Evolutionary conservation across 805 yeast genomes (phyloP), one percentile per base, ranked within the genome.

Genomic region (Candida germanica): DNA sequence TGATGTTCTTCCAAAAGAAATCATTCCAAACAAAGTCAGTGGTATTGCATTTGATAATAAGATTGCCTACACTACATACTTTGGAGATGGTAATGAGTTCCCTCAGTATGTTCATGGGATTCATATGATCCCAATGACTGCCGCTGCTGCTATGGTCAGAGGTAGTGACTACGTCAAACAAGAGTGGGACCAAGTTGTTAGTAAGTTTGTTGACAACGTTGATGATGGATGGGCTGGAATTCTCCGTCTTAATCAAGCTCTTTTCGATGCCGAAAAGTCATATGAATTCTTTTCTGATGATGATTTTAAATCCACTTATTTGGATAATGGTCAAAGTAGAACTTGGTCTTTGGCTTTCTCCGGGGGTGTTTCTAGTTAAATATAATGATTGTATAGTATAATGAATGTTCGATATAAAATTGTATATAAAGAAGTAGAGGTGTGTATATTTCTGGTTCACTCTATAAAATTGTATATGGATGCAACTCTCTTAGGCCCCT

Each of bases 11-110:
- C 87, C 87, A 14, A 32, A 61, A 6, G 54, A 62, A 22, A 70
- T 78, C 44, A 65, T 77, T 35, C 66, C 66, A 10, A 83, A 83
- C 56, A 80, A 76, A 52, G 87, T 82, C 3, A 70, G 83, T 21
- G 93, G 91, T 36, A 83, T 83, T 21, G 49, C 77, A 33, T 83
- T 79, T 53, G 88, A 83, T 46, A 82, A 83, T 56, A 83, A 83
- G 51, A 56, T 80, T 36, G 85, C 79, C 42, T 83, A 76, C 51
- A 77, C 88, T 0, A 83, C 91, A 0, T 83, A 77, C 57, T 83
- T 83, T 51, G 89, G 89, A 13, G 66, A 49, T 26, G 59, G 59
- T 24, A 48, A 47, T 29, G 39, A 36, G 10, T 43, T 48, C 30
- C 61, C 54, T 28, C 83, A 83, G 50, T 83, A 77, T 56, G 80